Base-by-base conservation (phyloP, 805 yeast species). In the Wickerhamomyces chaumierensis region DNA sequence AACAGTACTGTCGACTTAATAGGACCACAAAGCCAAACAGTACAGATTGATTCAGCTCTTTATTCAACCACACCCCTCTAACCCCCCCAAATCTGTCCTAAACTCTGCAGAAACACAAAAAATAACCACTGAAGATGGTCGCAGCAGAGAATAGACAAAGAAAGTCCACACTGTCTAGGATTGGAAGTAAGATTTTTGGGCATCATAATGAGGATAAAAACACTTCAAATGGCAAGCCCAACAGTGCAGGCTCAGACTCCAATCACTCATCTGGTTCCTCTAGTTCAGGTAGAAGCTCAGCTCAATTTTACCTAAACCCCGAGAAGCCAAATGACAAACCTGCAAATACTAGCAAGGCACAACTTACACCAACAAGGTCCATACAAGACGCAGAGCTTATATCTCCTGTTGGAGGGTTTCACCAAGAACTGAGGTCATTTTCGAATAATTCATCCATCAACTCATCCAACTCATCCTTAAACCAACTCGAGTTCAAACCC, bases 141-240 rank as follows among this genome's bases (percentile, higher is more conserved):
- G 37, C 54, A 2, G 40, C 34, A 3, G 48, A 38, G n/a, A 42
- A 38, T 8, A 48, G 58, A 41, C 42, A 54, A 3, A 45, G 56
- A 29, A 46, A 51, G 38, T 48, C 56, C 2, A 57, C 61, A 3
- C 34, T 57, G 5, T 49, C 54, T n/a, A 57, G 48, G 40, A 37
- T 57, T 12, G 55, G 57, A 2, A 53, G 29, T 14, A 25, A 49
- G 42, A 46, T 57, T 31, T 49, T 57, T 42, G 55, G 55, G 19
- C 18, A 35, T 7, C 20, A 35, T n/a, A n/a, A n/a, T 11, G 13
- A n/a, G 20, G 37, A 35, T 15, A 34, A 18, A 8, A 5, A 18
- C 11, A 9, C 31, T 25, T 7, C 29, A 9, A 25, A 25, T 5
- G n/a, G 7, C 29, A 25, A 13, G 12, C n/a, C 29, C 12, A 25